Conservation (phyloP, 169 alveolate species). For the Eimeria necatrix region DNA sequence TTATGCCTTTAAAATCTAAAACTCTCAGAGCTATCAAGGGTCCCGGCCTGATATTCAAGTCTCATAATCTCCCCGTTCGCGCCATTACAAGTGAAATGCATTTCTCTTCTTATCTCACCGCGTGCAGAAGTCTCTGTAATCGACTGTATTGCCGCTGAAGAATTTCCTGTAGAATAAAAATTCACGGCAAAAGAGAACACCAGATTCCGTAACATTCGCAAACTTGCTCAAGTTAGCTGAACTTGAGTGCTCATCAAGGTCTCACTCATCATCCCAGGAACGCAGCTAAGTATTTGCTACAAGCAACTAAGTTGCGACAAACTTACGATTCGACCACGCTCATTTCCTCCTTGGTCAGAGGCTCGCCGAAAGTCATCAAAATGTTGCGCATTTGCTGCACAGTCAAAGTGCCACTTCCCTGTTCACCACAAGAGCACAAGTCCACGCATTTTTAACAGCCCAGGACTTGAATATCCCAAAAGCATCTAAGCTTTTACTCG, state of each 20-base stretch:
- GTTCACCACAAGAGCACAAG: conserved; percentile 32
- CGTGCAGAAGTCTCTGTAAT: conserved; percentile 72
- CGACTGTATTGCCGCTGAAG: conserved; percentile 13
- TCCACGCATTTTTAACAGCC: background rate
- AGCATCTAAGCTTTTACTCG: background rate
- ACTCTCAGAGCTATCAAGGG: too few relatives aligned
- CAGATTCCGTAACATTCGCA: too few relatives aligned
- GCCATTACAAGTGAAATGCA: too few relatives aligned
- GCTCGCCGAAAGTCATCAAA: conserved; percentile 87
- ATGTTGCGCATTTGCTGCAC: conserved; percentile 85
- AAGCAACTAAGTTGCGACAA: background rate
- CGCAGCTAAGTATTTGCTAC: too few relatives aligned
- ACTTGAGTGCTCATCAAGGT: background rate
- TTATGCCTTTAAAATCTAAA: too few relatives aligned
- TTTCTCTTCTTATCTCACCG: background rate
- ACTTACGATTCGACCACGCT: conserved; percentile 81
- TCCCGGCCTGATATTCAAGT: too few relatives aligned
- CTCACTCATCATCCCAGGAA: background rate
- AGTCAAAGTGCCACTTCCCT: conserved; percentile 82
- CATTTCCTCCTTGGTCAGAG: conserved; percentile 84
- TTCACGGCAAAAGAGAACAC: background rate
- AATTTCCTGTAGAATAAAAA: background rate
- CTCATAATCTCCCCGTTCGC: too few relatives aligned
- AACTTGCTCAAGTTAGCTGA: background rate
- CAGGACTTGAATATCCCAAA: background rate